Percentiles rank a stretch among this genome's conserved stretches.
These are phyloP conservation scores for Cryptococcus wingfieldii DNA, from an alignment of 1,284 basidiomycete genomes.

Conservation along the genomic window DNA sequence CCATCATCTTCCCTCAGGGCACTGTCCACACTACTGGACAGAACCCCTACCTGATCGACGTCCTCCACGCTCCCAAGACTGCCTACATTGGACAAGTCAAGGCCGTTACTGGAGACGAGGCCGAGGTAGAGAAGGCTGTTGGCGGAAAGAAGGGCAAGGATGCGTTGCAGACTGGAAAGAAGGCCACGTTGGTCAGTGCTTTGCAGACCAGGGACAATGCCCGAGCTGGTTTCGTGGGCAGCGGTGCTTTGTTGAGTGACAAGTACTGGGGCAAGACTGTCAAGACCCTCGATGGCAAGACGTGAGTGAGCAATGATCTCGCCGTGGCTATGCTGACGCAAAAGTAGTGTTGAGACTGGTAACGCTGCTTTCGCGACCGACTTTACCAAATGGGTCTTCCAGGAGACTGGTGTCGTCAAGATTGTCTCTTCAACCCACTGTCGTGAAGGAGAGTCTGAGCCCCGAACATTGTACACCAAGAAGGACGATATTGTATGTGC, in stretches of 20 bases:
- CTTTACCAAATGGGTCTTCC: slow-evolving; percentile 84
- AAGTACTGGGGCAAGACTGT: slow-evolving; percentile 42
- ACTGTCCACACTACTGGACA: slow-evolving; percentile 70
- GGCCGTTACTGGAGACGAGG: slow-evolving; percentile 56
- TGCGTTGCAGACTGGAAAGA: slow-evolving; percentile 65
- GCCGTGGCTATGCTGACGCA: not conserved
- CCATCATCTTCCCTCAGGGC: slow-evolving; percentile 59
- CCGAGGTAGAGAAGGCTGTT: slow-evolving; percentile 57
- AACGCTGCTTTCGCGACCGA: slow-evolving; percentile 72
- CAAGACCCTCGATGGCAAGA: slow-evolving; percentile 23
- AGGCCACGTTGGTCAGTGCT: slow-evolving; percentile 72
- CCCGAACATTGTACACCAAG: slow-evolving; percentile 68
- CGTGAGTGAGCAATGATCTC: slow-evolving; percentile 10
- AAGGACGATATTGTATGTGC: slow-evolving; percentile 74
- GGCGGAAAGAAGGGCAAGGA: slow-evolving; percentile 64
- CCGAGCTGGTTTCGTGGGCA: slow-evolving; percentile 75
- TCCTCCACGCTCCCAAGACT: slow-evolving; percentile 65
- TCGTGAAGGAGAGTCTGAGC: slow-evolving; percentile 58
- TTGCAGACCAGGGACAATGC: slow-evolving; percentile 80
- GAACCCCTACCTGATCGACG: slow-evolving; percentile 77
- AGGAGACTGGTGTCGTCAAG: slow-evolving; percentile 74
- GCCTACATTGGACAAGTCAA: slow-evolving; percentile 61
- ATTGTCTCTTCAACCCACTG: slow-evolving; percentile 73
- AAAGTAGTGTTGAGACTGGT: slow-evolving; percentile 55
- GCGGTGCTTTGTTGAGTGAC: slow-evolving; percentile 68